These are phyloP conservation scores for Mycena rosella DNA, from an alignment of 768 basidiomycete genomes.

Conservation along the genomic window DNA sequence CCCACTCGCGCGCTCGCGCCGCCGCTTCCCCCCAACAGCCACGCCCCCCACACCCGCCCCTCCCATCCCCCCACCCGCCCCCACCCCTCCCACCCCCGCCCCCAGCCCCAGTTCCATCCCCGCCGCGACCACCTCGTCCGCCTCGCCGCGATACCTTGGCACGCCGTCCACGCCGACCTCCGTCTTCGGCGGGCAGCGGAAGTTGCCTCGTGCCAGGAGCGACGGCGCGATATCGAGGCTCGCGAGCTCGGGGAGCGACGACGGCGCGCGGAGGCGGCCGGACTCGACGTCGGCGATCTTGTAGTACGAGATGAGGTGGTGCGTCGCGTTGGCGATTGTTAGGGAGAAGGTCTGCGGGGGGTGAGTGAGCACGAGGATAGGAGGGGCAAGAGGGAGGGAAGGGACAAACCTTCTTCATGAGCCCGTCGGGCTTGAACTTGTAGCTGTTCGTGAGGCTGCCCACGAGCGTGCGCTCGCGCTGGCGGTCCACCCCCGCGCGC, in stretches of 20 bases:
- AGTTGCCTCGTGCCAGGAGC: slow-evolving; percentile 92
- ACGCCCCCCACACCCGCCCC: not conserved
- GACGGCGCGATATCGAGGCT: slow-evolving; percentile 88
- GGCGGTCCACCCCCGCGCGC: slow-evolving; percentile 68
- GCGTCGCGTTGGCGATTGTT: slow-evolving; percentile 84
- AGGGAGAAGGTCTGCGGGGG: slow-evolving; percentile 86
- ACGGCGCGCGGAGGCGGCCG: slow-evolving; percentile 90
- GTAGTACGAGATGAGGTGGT: slow-evolving; percentile 97
- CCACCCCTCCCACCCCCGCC: not conserved
- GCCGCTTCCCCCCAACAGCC: not conserved
- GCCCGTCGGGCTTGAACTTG: slow-evolving; percentile 92
- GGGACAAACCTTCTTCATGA: slow-evolving; percentile 92
- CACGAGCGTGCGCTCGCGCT: slow-evolving; percentile 84
- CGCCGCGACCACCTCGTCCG: slow-evolving; percentile 64
- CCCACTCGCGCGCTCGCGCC: not conserved
- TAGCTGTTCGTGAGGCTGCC: slow-evolving; percentile 94
- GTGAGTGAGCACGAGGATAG: not conserved
- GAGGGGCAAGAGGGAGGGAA: not conserved
- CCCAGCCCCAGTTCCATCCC: slow-evolving; percentile 22
- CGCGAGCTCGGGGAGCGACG: slow-evolving; percentile 88
- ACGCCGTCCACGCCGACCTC: slow-evolving; percentile 78
- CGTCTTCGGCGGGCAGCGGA: slow-evolving; percentile 78
- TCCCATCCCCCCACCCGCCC: not conserved
- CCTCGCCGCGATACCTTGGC: slow-evolving; percentile 85
- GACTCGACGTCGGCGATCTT: slow-evolving; percentile 88